phyloP scores from a whole-genome alignment of 2,329 filamentous ascomycete genomes.

The Magnaporthiopsis incrustans region DNA sequence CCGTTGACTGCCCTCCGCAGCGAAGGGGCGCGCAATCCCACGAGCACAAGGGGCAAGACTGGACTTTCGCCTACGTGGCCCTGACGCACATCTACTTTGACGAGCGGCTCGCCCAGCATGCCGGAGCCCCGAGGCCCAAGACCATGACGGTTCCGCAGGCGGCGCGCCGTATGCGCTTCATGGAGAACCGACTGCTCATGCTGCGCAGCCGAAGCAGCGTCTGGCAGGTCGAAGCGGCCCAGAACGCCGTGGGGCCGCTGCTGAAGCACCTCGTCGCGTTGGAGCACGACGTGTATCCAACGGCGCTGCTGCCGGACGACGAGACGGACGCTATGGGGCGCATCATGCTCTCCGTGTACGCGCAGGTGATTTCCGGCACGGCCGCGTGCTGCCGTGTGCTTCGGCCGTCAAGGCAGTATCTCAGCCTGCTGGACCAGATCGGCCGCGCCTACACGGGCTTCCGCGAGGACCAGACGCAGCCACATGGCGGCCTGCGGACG shows the following conservation, averaged over 20 bases:
- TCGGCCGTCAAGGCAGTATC: background rate
- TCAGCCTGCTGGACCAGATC: background rate
- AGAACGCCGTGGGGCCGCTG: background rate
- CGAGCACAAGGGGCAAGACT: background rate
- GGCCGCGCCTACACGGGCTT: constrained; percentile 1
- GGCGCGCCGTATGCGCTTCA: no score
- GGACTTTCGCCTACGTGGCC: constrained; percentile 2
- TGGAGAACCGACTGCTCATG: no score
- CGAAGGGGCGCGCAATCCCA: background rate
- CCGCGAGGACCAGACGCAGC: background rate
- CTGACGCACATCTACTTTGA: constrained; percentile 5
- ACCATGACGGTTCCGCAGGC: no score
- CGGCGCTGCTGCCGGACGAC: no score
- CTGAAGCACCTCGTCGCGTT: background rate
- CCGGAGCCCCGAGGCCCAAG: no score
- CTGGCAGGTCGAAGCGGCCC: background rate
- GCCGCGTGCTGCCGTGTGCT: constrained; percentile 1
- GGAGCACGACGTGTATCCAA: background rate
- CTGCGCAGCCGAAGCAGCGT: no score
- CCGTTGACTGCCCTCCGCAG: background rate
- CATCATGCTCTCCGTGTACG: no score
- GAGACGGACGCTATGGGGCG: no score
- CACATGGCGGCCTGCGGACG: background rate
- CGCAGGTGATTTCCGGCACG: background rate
- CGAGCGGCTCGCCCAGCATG: background rate